Evolutionary conservation across 257 asterid genomes (phyloP), one percentile per base, ranked within the genome.

Genomic region (Salvia hispanica): DNA sequence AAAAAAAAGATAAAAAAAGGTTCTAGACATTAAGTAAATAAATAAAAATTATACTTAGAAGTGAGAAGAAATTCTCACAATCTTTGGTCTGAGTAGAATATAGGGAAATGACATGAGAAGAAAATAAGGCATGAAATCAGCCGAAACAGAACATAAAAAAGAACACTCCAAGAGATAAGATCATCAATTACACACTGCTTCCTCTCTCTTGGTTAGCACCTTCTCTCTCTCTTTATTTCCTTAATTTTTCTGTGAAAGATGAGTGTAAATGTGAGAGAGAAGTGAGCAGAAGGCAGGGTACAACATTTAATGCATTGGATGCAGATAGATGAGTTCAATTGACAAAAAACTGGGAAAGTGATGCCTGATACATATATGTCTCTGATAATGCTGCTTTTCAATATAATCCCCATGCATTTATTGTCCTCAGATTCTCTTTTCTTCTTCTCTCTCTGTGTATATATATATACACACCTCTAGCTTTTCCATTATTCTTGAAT

Each of bases 381-480:
- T 25, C 31, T 25, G 31, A 25, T 71, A 47, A 72, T 64, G 80
- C 59, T 53, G 6, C 74, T 67, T 75, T 77, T 69, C 69, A 77
- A 71, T 63, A 64, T 62, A 66, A 72, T 78, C 81, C 78, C 61
- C 77, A 71, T 76, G 83, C 86, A 80, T 78, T 82, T 73, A 84
- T 67, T 13, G 66, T 74, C 62, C 36, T 47, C 51, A 83, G 83
- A 77, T 81, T 75, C 76, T 72, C 11, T 56, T 39, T 7, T 58
- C 52, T 43, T 64, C 51, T 66, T 50, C 58, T 50, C 72, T 14
- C 28, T 40, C 56, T 48, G 37, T 53, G 36, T 47, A 48, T 16
- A 25, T 25, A 2, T 25, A 25, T 2, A 25, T 2, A 25, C 31
- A 25, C 31, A 25, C 31, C 31, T 25, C 31, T 25, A 25, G 31